These are phyloP conservation scores for Metarhizium rileyi DNA, from an alignment of 2,329 filamentous ascomycete species.

Conservation along the genomic window DNA sequence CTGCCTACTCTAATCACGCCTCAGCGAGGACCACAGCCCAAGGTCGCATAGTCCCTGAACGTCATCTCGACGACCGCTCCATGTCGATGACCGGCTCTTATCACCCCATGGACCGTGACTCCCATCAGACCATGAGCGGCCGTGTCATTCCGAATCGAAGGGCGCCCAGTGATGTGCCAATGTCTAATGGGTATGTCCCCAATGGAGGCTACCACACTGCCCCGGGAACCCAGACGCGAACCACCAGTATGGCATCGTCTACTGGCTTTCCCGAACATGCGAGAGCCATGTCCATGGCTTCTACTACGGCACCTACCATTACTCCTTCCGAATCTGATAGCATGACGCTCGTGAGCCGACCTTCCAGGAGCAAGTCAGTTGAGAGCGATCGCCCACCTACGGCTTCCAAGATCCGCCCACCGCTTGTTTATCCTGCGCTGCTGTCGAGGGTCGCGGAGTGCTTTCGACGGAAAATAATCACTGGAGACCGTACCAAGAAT, in stretches of 20 bases:
- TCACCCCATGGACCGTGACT: constrained; percentile 60
- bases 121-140: constrained; percentile 90
- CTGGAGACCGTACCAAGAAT: constrained; percentile 89
- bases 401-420: constrained; percentile 55
- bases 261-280: constrained; percentile 34
- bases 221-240: constrained; percentile 46
- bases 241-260: constrained; percentile 53
- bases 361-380: constrained; percentile 47
- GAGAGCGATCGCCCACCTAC: constrained; percentile 47
- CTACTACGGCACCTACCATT: constrained; percentile 64
- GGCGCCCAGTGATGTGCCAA: constrained; percentile 31
- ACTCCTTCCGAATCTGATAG: constrained; percentile 49
- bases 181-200: constrained; percentile 25
- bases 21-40: constrained; percentile 79
- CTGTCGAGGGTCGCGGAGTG: constrained; percentile 89
- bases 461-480: constrained; percentile 79
- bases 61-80: constrained; percentile 80
- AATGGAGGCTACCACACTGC: constrained; percentile 32
- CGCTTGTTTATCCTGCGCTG: constrained; percentile 86
- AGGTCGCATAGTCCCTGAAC: constrained; percentile 81
- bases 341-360: constrained; percentile 40
- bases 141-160: constrained; percentile 72
- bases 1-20: constrained; percentile 54
- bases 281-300: constrained; percentile 88
- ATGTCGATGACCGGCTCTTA: constrained; percentile 86